These are phyloP conservation scores for Boechera divaricarpa DNA, from an alignment of 345 rosid species.

Conservation along the genomic window DNA sequence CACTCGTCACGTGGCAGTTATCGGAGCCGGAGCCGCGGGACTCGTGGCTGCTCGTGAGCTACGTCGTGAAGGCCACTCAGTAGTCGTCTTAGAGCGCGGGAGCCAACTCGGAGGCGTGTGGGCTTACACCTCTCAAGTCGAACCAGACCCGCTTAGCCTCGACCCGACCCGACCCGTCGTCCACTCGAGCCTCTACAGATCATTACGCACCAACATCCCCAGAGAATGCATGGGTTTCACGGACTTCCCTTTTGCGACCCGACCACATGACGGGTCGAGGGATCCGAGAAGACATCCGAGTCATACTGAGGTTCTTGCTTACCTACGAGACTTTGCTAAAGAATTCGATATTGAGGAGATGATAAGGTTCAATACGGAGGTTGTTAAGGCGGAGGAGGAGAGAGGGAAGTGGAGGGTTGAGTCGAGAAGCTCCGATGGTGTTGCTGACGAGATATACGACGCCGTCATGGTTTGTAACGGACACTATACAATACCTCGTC, in stretches of 20 bases:
- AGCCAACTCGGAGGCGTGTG: slow-evolving; percentile 80
- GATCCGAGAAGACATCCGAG: slow-evolving; percentile 82
- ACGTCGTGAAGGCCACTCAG: slow-evolving; percentile 75
- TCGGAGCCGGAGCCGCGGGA: slow-evolving; percentile 95
- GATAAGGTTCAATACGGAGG: slow-evolving; percentile 74
- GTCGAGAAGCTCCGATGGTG: slow-evolving; percentile 42
- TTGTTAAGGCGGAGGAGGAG: slow-evolving; percentile 45
- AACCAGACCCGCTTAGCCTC: slow-evolving; percentile 73
- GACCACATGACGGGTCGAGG: slow-evolving; percentile 41
- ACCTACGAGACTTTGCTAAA: slow-evolving; percentile 63
- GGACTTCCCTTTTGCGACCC: slow-evolving; percentile 71
- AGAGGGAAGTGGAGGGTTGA: slow-evolving; percentile 62
- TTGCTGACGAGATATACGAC: slow-evolving; percentile 58
- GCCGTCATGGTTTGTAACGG: slow-evolving; percentile 81
- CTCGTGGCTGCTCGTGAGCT: slow-evolving; percentile 85
- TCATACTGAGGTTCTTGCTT: slow-evolving; percentile 72
- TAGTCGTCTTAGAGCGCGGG: slow-evolving; percentile 72
- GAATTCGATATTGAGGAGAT: slow-evolving; percentile 71
- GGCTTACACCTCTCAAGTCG: slow-evolving; percentile 71
- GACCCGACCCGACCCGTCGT: slow-evolving; percentile 65
- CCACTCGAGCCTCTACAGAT: slow-evolving; percentile 74
- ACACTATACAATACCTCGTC: slow-evolving; percentile 73
- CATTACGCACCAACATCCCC: slow-evolving; percentile 89
- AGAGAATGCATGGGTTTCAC: slow-evolving; percentile 85
- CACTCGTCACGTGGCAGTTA: slow-evolving; percentile 69